Conservation (phyloP, 257 asterid genomes). For the Primulina huaijiensis region DNA sequence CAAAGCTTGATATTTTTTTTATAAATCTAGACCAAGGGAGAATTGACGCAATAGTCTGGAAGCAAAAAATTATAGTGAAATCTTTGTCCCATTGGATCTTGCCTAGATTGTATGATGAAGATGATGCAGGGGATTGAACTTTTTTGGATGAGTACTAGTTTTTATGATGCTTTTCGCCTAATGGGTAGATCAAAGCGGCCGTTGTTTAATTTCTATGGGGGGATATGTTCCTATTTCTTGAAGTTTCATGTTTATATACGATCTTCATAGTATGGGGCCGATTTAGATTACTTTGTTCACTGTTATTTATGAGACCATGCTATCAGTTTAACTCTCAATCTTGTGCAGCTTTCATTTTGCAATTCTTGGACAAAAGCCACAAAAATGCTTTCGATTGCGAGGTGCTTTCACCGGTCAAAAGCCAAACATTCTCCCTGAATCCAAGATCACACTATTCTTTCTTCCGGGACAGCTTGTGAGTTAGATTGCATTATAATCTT, state of each 20-base stretch:
- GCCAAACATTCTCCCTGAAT: constrained; percentile 31
- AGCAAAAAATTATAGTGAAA: too few species aligned
- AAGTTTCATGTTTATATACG: too few species aligned
- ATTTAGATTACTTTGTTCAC: background rate
- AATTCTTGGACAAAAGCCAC: background rate
- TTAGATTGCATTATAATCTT: too few species aligned
- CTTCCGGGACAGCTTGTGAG: constrained; percentile 65
- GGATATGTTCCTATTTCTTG: too few species aligned
- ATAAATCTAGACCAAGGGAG: background rate
- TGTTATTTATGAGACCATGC: constrained; percentile 10
- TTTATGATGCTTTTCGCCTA: background rate
- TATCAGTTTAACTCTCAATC: background rate
- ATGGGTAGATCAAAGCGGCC: too few species aligned
- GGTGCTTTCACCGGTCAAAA: constrained; percentile 51
- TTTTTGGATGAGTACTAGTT: constrained; percentile 13
- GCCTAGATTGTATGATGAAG: background rate
- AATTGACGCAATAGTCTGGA: too few species aligned
- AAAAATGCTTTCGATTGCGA: constrained; percentile 39
- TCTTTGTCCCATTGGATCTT: too few species aligned
- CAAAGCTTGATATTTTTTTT: background rate
- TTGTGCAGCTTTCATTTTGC: constrained; percentile 23
- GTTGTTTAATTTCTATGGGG: too few species aligned
- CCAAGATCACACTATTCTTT: constrained; percentile 44
- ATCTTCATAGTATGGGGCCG: too few species aligned
- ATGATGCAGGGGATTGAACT: constrained; percentile 2